Conservation (phyloP, 2,329 filamentous ascomycete species). For the Alternaria incomplexa region DNA sequence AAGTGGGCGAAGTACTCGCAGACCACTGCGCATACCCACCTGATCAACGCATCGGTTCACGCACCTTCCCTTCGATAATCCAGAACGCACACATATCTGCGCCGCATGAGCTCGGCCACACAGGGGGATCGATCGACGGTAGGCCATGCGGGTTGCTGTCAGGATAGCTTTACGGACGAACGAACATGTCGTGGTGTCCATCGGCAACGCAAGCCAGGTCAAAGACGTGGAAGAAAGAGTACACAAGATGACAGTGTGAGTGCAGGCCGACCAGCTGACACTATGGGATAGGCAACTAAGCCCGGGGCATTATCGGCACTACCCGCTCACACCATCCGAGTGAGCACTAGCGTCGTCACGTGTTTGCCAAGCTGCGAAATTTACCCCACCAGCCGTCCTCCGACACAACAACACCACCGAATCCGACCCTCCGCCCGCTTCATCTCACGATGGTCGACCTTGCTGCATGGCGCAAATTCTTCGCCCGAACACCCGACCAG, state of each 20-base stretch:
- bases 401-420: slow-evolving; percentile 33
- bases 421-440: slow-evolving; percentile 16
- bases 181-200: background rate
- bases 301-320: slow-evolving; percentile 29
- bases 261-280: slow-evolving; percentile 4
- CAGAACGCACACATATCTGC: background rate
- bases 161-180: background rate
- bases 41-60: background rate
- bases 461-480: slow-evolving; percentile 2
- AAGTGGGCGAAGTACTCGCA: background rate
- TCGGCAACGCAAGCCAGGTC: background rate
- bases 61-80: background rate
- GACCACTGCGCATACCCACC: background rate
- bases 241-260: slow-evolving; percentile 8
- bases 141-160: background rate
- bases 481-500: slow-evolving; percentile 3
- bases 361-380: slow-evolving; percentile 32
- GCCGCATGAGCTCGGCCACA: background rate
- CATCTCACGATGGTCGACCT: slow-evolving; percentile 12
- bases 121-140: background rate
- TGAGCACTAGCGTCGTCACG: slow-evolving; percentile 36
- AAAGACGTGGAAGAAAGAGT: background rate
- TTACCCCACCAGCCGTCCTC: slow-evolving; percentile 42
- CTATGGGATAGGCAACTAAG: slow-evolving; percentile 8
- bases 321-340: slow-evolving; percentile 3